Conservation (phyloP, 148 eudicot genomes). For the Heliosperma pusillum region DNA sequence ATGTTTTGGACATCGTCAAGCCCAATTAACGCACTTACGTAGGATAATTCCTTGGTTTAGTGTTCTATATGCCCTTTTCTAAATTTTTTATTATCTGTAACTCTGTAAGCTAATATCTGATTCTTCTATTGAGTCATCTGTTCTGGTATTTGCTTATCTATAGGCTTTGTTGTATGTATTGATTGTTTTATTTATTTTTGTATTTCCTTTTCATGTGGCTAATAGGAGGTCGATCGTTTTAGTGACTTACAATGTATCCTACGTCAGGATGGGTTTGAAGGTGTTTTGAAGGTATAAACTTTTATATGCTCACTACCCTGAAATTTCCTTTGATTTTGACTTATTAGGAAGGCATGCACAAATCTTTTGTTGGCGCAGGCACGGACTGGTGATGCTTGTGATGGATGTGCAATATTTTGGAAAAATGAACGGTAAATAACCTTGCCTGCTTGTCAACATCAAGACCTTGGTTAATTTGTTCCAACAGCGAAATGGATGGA, state of each 20-base stretch:
- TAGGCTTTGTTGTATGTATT: neutral
- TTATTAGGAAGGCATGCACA: constrained; percentile 2
- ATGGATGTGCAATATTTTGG: constrained; percentile 97
- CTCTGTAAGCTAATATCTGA: neutral
- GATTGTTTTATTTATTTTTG: constrained; percentile 6
- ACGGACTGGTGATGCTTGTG: constrained; percentile 81
- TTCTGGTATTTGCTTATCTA: neutral
- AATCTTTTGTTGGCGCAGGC: constrained; percentile 35
- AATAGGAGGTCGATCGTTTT: constrained; percentile 85
- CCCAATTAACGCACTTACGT: neutral
- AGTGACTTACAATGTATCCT: constrained; percentile 53
- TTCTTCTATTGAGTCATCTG: neutral
- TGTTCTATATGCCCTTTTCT: neutral
- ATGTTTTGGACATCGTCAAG: neutral
- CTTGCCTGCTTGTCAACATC: neutral
- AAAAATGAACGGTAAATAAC: constrained; percentile 53
- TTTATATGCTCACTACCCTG: neutral
- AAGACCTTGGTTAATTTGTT: neutral
- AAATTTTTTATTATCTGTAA: neutral
- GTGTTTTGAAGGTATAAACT: constrained; percentile 63
- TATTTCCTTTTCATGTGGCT: constrained; percentile 15
- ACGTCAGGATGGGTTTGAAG: constrained; percentile 56
- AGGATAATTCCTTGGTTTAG: neutral
- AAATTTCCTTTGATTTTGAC: constrained; percentile 8
- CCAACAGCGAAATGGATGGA: neutral